phyloP scores from a whole-genome alignment of 2,329 filamentous ascomycete species.

The Aspergillus uvarum region DNA sequence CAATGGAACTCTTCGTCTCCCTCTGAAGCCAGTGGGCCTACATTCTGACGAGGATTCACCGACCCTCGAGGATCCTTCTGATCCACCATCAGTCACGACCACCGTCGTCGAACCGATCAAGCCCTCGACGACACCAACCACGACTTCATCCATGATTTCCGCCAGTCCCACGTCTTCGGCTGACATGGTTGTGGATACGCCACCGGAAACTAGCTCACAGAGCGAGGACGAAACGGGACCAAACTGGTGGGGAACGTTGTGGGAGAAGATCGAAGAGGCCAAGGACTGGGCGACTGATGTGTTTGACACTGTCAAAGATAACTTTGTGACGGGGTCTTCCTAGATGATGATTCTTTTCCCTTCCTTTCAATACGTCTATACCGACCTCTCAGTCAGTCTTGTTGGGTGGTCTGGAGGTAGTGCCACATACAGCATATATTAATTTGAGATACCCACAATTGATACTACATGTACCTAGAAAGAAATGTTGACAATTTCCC shows the following conservation, averaged over 20 bases:
- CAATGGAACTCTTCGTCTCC: conserved; percentile 73
- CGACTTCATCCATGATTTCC: too few relatives aligned
- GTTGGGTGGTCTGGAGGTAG: too few relatives aligned
- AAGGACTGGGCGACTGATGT: conserved; percentile 39
- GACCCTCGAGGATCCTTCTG: conserved; percentile 31
- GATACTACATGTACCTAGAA: background rate
- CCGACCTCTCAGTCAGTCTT: too few relatives aligned
- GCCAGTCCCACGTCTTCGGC: background rate
- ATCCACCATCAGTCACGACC: conserved; percentile 28
- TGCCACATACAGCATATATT: background rate
- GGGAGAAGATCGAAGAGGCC: conserved; percentile 34
- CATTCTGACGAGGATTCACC: conserved; percentile 44
- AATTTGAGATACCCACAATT: background rate
- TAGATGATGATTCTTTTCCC: background rate
- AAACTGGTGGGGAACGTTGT: conserved; percentile 36
- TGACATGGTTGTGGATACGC: background rate
- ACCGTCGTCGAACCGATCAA: background rate
- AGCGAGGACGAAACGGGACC: conserved; percentile 22
- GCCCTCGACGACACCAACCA: background rate
- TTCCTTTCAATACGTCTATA: background rate
- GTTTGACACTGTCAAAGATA: conserved; percentile 32
- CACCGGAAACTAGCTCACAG: conserved; percentile 14
- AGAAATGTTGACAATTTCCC: background rate
- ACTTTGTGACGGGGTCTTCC: conserved; percentile 17
- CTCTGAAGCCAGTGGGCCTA: conserved; percentile 45